Evolutionary conservation across 441 rosid genomes (phyloP).

Genomic region (Metrosideros polymorpha): DNA sequence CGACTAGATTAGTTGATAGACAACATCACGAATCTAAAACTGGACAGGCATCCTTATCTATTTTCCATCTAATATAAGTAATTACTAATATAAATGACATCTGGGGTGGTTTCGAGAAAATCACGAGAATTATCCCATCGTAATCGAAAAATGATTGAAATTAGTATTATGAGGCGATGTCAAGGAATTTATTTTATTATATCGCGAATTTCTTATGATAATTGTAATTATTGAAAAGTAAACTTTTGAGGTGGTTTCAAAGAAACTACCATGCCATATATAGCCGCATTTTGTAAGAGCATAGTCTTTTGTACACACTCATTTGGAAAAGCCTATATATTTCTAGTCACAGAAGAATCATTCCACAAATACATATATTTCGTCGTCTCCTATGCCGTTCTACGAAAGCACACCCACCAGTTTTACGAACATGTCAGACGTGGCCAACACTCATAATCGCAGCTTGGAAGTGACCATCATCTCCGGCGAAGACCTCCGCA

Average conservation of each 20-base stretch:
- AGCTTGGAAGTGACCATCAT: background rate
- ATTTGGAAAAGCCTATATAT: too few relatives aligned
- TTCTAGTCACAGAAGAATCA: background rate
- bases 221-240: too few relatives aligned
- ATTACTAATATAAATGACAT: background rate
- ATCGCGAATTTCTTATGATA: too few relatives aligned
- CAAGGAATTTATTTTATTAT: background rate
- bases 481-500: background rate
- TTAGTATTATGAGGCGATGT: background rate
- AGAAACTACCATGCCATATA: background rate
- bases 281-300: background rate
- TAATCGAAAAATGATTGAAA: accelerated
- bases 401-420: background rate
- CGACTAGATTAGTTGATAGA: background rate
- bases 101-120: background rate
- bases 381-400: background rate
- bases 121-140: background rate
- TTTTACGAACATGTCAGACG: background rate
- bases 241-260: background rate
- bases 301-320: background rate
- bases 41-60: background rate
- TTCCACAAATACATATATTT: background rate
- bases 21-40: background rate
- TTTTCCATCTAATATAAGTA: too few relatives aligned
- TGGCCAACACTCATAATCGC: background rate